Evolutionary conservation across 306 rosid species (phyloP).

Genomic region (Sicyos edulis): DNA sequence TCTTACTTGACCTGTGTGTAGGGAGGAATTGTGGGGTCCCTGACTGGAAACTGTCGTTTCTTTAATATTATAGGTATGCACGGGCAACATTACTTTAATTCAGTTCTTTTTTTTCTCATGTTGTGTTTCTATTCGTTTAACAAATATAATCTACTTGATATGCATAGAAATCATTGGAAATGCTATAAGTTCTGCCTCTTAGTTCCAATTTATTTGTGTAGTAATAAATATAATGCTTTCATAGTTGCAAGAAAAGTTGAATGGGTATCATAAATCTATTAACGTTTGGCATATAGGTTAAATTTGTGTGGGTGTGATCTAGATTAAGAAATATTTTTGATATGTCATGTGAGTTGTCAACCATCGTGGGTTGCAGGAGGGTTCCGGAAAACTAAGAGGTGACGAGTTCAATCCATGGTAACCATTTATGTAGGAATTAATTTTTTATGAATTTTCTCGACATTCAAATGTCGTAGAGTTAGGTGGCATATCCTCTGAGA

Average conservation of each 20-base stretch:
- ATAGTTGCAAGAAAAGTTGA: background rate
- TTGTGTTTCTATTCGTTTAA: background rate
- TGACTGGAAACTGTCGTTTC: constrained; percentile 66
- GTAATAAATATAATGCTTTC: background rate
- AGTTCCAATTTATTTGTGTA: background rate
- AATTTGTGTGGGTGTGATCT: too few relatives aligned
- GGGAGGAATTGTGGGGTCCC: constrained; percentile 80
- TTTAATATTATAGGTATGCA: constrained; percentile 56
- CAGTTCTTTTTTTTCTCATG: background rate
- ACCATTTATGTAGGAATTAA: too few relatives aligned
- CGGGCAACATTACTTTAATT: background rate
- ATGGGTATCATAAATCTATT: too few relatives aligned
- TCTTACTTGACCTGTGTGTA: constrained; percentile 20
- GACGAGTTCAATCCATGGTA: too few relatives aligned
- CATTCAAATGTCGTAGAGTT: too few relatives aligned
- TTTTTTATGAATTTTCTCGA: too few relatives aligned
- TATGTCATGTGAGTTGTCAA: too few relatives aligned
- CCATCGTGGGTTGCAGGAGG: too few relatives aligned
- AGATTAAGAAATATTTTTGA: too few relatives aligned
- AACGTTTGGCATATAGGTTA: too few relatives aligned
- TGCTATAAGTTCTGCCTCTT: constrained; percentile 10
- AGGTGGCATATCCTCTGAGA: too few relatives aligned
- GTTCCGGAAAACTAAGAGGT: too few relatives aligned
- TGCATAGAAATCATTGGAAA: background rate
- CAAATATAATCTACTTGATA: background rate